These are phyloP conservation scores for Posidonia oceanica DNA, from an alignment of 116 monocot genomes.

Conservation along the genomic window DNA sequence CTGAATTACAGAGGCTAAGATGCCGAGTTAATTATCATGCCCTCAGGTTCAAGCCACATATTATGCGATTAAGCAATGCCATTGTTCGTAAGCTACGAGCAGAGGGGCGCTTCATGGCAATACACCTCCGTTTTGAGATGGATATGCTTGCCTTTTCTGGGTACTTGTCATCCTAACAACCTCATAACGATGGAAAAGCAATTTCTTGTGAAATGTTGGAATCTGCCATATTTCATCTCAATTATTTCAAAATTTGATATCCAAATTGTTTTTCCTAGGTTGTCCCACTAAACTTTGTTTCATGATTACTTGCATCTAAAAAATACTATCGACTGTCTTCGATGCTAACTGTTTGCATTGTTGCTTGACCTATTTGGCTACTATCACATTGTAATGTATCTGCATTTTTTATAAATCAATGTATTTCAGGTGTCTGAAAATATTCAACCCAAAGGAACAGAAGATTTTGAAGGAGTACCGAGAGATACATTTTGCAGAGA, in stretches of 20 bases:
- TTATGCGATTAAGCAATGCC: slow-evolving; percentile 71
- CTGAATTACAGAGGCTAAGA: slow-evolving; percentile 88
- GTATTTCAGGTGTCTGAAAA: slow-evolving; percentile 65
- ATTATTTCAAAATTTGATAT: too few species aligned
- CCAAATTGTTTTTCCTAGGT: too few species aligned
- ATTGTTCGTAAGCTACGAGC: slow-evolving; percentile 70
- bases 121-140: slow-evolving; percentile 99
- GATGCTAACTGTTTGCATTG: too few species aligned
- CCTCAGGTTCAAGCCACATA: slow-evolving; percentile 77
- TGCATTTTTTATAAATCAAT: background rate
- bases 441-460: slow-evolving; percentile 85
- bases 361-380: too few species aligned
- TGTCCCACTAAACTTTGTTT: too few species aligned
- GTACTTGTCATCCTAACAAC: slow-evolving; percentile 25
- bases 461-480: slow-evolving; percentile 73
- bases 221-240: too few species aligned
- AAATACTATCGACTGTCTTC: too few species aligned
- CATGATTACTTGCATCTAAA: too few species aligned
- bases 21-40: slow-evolving; percentile 98
- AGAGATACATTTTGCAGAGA: slow-evolving; percentile 69
- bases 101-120: slow-evolving; percentile 88
- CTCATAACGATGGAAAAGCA: background rate
- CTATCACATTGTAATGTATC: too few species aligned
- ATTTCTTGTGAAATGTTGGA: background rate
- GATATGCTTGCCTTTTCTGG: slow-evolving; percentile 99